Evolutionary conservation across 768 basidiomycete species (phyloP).

Genomic region (Cyclocybe cylindracea): DNA sequence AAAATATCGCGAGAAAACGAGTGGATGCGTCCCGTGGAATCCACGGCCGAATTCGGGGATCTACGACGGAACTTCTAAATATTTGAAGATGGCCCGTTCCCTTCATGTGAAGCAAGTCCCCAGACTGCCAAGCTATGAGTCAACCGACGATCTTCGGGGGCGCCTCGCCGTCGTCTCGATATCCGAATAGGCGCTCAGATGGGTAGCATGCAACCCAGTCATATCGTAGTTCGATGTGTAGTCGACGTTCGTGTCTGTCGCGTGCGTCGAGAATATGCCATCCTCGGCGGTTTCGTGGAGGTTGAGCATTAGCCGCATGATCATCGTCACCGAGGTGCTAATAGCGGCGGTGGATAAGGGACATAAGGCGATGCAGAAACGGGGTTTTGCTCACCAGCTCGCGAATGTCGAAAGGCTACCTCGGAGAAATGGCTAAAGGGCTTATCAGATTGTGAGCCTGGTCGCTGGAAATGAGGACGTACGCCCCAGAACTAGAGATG

Average conservation of each 20-base stretch:
- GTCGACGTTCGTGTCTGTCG: constrained; percentile 21
- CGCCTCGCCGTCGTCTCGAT: no score
- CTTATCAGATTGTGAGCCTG: not conserved
- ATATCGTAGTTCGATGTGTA: constrained; percentile 4
- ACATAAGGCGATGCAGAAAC: not conserved
- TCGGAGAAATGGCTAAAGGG: constrained; percentile 39
- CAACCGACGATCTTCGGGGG: no score
- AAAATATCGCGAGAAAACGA: no score
- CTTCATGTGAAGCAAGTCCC: no score
- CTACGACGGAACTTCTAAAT: no score
- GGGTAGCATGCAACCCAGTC: no score
- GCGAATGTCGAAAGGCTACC: constrained; percentile 53
- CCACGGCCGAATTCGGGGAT: no score
- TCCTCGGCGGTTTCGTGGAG: constrained; percentile 41
- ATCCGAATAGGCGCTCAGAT: no score
- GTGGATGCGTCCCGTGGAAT: no score
- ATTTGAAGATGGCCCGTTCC: no score
- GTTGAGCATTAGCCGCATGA: constrained; percentile 59
- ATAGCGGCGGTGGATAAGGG: not conserved
- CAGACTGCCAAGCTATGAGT: no score
- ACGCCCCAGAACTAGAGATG: constrained; percentile 6
- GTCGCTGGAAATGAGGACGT: constrained; percentile 6
- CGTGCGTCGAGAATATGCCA: constrained; percentile 31
- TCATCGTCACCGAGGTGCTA: constrained; percentile 52
- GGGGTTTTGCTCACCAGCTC: constrained; percentile 37